Evolutionary conservation across 225 moss, liverwort and hornwort species (phyloP), one percentile per base, ranked within the genome.

Genomic region (Thuidium tamariscinum): DNA sequence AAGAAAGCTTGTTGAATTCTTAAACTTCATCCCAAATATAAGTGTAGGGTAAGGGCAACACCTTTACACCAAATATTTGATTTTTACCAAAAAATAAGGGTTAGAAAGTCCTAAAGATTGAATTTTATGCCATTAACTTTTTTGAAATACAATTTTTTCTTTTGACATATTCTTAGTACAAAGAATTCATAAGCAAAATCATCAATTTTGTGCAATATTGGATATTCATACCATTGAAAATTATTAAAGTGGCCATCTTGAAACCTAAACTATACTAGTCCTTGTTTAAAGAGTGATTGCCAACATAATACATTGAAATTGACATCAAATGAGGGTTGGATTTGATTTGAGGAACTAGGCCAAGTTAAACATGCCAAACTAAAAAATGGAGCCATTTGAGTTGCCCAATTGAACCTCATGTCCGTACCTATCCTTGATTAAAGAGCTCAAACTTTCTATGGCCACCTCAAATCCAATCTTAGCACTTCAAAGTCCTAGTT

Each of bases 61-160:
- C 13, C 1, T 51, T 3, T 12, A 3, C 13, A 4, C 19, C 32
- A 32, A 48, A 48, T 19, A 19, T 32, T 48, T 7, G 20, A 20
- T 18, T 11, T 29, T 11, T 7, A 13, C 7, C 0, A 1, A 12
- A 30, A 19, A 48, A 48, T 49, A 48, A 73, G 22, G 2, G 2
- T 49, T 1, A 20, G 3, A 0, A 49, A 0, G 49, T 49, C 4
- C 20, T 20, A 74, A 32, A 74, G 49, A 30, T 48, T 2, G 1
- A 7, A 3, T 29, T 44, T 5, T 29, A 42, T 44, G 16, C 44
- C 17, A 46, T 44, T 30, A 11, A 16, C 30, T 3, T 48, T 16
- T 6, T 11, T 5, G 7, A 2, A 19, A 19, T 11, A 7, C 11
- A 6, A 46, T 9, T 3, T 10, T 30, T 9, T 3, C 6, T 30